Conservation (phyloP, 345 rosid genomes). For the Leavenworthia alabamica region DNA sequence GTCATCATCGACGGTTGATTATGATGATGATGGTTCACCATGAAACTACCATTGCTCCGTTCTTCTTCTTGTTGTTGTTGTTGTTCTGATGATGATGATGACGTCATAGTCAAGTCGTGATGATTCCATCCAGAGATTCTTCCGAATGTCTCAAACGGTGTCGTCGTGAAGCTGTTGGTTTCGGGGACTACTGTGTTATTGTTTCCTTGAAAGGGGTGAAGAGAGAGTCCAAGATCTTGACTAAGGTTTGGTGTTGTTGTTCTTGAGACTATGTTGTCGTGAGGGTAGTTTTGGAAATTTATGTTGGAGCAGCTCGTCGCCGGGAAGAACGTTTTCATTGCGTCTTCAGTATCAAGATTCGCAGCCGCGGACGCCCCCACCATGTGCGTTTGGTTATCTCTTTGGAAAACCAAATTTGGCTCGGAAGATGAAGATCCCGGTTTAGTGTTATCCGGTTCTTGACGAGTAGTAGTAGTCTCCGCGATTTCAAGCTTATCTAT, state of each 20-base stretch:
- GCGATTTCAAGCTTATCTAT: conserved; percentile 61
- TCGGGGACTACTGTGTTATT: conserved; percentile 21
- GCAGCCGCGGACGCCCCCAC: conserved; percentile 30
- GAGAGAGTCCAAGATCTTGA: conserved; percentile 65
- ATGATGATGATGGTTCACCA: conserved; percentile 32
- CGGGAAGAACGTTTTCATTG: conserved; percentile 67
- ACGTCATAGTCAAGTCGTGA: conserved; percentile 30
- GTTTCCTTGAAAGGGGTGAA: conserved; percentile 44
- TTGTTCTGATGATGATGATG: conserved; percentile 32
- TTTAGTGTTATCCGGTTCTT: conserved; percentile 36
- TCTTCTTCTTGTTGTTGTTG: conserved; percentile 29
- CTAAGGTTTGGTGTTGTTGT: conserved; percentile 35
- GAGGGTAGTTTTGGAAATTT: conserved; percentile 53
- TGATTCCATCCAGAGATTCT: conserved; percentile 46
- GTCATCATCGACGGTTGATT: conserved; percentile 34
- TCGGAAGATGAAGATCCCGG: conserved; percentile 35
- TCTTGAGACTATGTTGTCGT: conserved; percentile 40
- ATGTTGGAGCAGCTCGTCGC: conserved; percentile 26
- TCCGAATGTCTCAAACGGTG: conserved; percentile 34
- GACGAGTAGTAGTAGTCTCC: conserved; percentile 7
- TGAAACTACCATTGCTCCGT: conserved; percentile 32
- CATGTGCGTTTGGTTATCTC: conserved; percentile 27
- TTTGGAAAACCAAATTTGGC: conserved; percentile 35
- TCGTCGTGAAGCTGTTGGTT: conserved; percentile 22
- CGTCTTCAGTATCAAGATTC: conserved; percentile 40